These are phyloP conservation scores for Heritiera fomes DNA, from an alignment of 345 rosid species.

Conservation along the genomic window DNA sequence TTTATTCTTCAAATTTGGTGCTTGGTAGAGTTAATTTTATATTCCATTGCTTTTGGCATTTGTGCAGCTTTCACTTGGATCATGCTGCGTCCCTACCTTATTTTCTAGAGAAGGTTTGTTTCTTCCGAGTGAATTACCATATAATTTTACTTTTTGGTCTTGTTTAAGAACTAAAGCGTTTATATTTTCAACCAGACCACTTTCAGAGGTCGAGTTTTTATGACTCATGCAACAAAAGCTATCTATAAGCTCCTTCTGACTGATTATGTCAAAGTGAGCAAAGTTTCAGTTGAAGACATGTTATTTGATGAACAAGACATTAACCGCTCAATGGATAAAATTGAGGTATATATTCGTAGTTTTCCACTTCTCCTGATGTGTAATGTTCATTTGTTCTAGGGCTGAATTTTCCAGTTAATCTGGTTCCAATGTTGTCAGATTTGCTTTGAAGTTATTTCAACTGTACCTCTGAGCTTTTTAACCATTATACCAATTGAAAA, in stretches of 20 bases:
- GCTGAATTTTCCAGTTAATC: background rate
- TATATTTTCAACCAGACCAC: constrained; percentile 45
- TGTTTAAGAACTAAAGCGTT: background rate
- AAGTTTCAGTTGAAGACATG: constrained; percentile 97
- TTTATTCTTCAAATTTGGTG: background rate
- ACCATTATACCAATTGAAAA: background rate
- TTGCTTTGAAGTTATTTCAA: background rate
- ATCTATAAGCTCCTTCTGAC: constrained; percentile 80
- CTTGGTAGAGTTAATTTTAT: constrained; percentile 5
- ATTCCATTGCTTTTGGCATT: background rate
- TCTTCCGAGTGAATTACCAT: background rate
- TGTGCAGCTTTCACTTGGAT: constrained; percentile 97
- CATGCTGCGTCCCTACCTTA: constrained; percentile 98
- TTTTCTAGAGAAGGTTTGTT: constrained; percentile 86
- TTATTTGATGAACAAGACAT: constrained; percentile 91
- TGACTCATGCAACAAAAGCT: constrained; percentile 97
- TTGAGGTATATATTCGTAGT: constrained; percentile 57
- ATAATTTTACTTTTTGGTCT: background rate
- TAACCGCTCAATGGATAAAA: constrained; percentile 85
- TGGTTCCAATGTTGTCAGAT: background rate
- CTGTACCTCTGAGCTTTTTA: background rate
- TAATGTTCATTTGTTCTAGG: background rate
- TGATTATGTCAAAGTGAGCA: constrained; percentile 95
- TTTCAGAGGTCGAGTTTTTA: constrained; percentile 81
- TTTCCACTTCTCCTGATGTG: background rate